Evolutionary conservation across 2,329 filamentous ascomycete species (phyloP), one percentile per base, ranked within the genome.

Genomic region (Emergomyces orientalis): DNA sequence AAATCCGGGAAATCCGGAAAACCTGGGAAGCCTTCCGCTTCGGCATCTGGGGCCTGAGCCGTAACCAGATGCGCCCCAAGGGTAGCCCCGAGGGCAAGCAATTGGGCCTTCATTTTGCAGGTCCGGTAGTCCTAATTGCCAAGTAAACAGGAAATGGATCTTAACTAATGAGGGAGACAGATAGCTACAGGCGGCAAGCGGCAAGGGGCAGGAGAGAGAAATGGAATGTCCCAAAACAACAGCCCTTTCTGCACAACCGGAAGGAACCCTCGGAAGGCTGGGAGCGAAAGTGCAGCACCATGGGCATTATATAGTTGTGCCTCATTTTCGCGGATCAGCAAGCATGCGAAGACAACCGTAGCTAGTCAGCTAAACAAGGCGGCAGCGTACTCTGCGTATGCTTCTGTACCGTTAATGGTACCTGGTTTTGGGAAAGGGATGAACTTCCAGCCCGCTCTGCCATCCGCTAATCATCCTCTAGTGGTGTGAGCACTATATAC

Each of bases 61-160:
- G 57, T 52, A 30, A 54, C 51, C 34, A 57, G 62, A 25, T 51
- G 62, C 19, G 62, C 62, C 27, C 45, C 63, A 22, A 64, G 60
- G 59, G 60, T 60, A 65, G 64, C 64, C 52, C 60, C 64, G 54
- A 65, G 56, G 39, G 63, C 58, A 56, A 65, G 27, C 25, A 64
- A 63, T 54, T 60, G 51, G 27, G 45, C 58, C 61, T 64, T 65
- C 64, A 65, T 65, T 30, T 25, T 63, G 57, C 17, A 52, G 45
- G 58, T 5, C 27, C 45, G 37, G 43, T n/a, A 25, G 39, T 30
- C 14, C 8, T 30, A 58, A 30, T 27, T 25, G 14, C 56, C 25
- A 19, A 7, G 39, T 59, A 32, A 27, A 17, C 47, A 14, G 30
- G 17, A n/a, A 27, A 8, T 39, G 22, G 17, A 39, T 41, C 34